Conservation (phyloP, 2,329 filamentous ascomycete species). For the Sarocladium oryzae region DNA sequence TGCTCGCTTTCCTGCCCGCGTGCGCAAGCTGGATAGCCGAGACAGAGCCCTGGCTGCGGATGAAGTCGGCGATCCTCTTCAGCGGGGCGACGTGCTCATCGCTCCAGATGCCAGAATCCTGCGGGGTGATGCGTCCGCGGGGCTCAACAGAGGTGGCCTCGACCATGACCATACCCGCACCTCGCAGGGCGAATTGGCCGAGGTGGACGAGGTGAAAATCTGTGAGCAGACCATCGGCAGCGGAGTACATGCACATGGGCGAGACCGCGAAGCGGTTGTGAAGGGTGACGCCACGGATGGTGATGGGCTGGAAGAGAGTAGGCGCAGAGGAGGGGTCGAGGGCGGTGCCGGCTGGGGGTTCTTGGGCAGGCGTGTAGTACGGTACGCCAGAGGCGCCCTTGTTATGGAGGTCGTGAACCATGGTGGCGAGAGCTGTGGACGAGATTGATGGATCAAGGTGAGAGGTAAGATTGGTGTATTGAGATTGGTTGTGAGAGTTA, state of each 20-base stretch:
- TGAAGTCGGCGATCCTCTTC: constrained; percentile 66
- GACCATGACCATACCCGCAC: constrained; percentile 65
- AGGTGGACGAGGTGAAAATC: constrained; percentile 79
- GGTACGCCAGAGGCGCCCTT: constrained; percentile 38
- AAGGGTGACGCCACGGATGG: constrained; percentile 42
- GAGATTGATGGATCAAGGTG: neutral
- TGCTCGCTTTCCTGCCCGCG: constrained; percentile 65
- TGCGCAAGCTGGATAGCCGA: constrained; percentile 78
- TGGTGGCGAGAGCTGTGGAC: neutral
- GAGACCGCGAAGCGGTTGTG: constrained; percentile 52
- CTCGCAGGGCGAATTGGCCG: constrained; percentile 69
- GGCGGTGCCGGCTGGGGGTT: constrained; percentile 43
- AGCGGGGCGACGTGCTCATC: constrained; percentile 74
- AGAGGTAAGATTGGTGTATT: neutral
- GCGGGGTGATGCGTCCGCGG: constrained; percentile 75
- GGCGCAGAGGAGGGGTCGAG: constrained; percentile 34
- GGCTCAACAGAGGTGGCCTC: constrained; percentile 73
- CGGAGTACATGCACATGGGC: constrained; percentile 57
- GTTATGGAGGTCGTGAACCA: constrained; percentile 19
- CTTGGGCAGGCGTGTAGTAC: constrained; percentile 49
- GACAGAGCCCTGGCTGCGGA: constrained; percentile 70
- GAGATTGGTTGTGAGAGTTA: too few relatives aligned
- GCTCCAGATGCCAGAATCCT: constrained; percentile 76
- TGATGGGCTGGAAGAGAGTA: constrained; percentile 50
- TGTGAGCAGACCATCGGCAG: constrained; percentile 60